Evolutionary conservation across 306 rosid species (phyloP), one percentile per base, ranked within the genome.

Genomic region (Sophora flavescens): DNA sequence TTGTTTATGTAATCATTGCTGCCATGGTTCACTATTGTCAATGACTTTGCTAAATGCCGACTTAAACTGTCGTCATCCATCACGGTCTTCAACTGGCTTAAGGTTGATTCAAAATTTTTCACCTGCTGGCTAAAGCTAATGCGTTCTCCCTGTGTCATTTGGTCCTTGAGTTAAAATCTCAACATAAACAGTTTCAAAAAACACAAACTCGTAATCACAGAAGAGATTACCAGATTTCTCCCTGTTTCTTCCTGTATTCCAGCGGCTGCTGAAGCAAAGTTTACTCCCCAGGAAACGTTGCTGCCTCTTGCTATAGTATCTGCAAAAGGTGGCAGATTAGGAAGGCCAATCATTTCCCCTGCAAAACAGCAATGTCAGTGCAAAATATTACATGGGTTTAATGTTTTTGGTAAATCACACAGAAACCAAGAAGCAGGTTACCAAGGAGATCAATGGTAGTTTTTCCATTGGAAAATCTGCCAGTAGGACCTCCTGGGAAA

Each of bases 1-100:
- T 83, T 86, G 56, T 82, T 83, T 39, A 86, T 0, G 76, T 86
- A 86, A 48, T 86, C 89, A 72, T 82, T 86, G 72, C 63, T 86
- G 10, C 85, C 87, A 62, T 54, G 59, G 70, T 2, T 63, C 68
- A 80, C 76, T 1, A 74, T 1, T 32, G 69, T 12, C 63, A 83
- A 57, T 30, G 85, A 80, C 38, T 63, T 80, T 13, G 76, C 87
- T 3, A 86, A 72, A 78, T 83, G 42, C 18, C 80, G 76, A 56
- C 69, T 80, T 50, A 86, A 30, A 39, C 32, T 38, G 33, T 30
- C 12, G 26, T 56, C 72, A 13, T 42, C 78, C 89, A 76, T 79
- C 54, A 14, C 78, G 44, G 14, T 68, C 76, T 51, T 86, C 63
- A 83, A 62, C 50, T 82, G 83, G 48, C 2, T 56, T 54, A 72